Evolutionary conservation across 2,329 filamentous ascomycete genomes (phyloP), one percentile per base, ranked within the genome.

Genomic region (Fusarium sp.): DNA sequence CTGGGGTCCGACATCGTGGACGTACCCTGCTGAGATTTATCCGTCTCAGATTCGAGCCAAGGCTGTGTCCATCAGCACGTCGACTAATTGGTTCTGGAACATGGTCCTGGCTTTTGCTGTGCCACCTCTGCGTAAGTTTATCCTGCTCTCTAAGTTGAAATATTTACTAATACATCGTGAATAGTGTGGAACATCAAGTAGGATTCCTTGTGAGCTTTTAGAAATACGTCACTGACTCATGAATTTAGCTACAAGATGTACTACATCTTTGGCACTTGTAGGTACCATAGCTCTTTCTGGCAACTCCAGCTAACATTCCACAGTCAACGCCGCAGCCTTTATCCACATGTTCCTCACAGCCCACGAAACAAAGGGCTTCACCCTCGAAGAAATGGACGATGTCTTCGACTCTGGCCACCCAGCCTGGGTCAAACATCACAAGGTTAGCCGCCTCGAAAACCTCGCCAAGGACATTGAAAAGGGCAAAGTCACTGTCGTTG

Each of bases 361-460:
- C 1, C 92, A 92, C 0, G 87, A 94, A 82, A 95, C 93, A 0
- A 89, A 90, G 71, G 92, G 92, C 14, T 93, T 91, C 82, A 93
- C 92, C 0, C 88, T 95, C 1, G 93, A 95, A 79, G 93, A 95
- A 79, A 91, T 95, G 81, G 92, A 94, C 73, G 89, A 90, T 15
- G 91, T 95, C 72, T 95, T 95, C 80, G 86, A 90, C 74, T 86
- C 87, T 9, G 89, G 88, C 1, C 79, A 85, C 2, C 88, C 87
- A 2, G 88, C 91, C 4, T 93, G 91, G 91, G 88, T 86, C 80
- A 85, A 82, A 7, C 80, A 77, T 37, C 79, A 81, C 61, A 85
- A 84, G 75, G 78, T 74, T 6, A 86, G 84, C 43, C 80, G 86
- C 27, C 81, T 89, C 33, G 87, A 89, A 50, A 77, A 82, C 45